Conservation (phyloP, 345 rosid species). For the Geranium brycei region DNA sequence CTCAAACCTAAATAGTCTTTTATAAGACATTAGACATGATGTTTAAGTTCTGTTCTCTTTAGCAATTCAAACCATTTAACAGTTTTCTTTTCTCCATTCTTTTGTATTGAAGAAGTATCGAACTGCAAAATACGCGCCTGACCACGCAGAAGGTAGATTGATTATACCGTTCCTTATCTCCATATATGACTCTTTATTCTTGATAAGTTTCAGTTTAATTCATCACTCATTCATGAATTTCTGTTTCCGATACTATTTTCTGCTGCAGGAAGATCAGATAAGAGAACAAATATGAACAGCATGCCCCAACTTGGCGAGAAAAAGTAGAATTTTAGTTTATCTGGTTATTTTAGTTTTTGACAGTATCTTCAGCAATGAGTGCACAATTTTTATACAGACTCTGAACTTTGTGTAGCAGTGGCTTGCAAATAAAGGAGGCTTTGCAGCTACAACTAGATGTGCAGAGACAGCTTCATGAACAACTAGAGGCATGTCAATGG, state of each 20-base stretch:
- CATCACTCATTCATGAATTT: no score
- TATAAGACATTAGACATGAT: no score
- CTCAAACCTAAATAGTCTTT: no score
- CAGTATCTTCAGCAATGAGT: not conserved
- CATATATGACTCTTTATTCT: no score
- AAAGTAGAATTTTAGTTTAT: constrained; percentile 26
- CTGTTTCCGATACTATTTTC: not conserved
- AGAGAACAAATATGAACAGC: constrained; percentile 25
- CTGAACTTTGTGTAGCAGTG: constrained; percentile 25
- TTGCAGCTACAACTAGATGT: constrained; percentile 70
- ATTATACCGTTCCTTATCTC: not conserved
- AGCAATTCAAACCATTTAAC: not conserved
- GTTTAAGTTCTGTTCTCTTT: no score
- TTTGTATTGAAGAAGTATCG: constrained; percentile 52
- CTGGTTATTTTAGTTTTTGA: no score
- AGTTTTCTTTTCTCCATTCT: not conserved
- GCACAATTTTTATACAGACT: not conserved
- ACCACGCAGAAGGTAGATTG: constrained; percentile 47
- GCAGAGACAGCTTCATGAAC: constrained; percentile 87
- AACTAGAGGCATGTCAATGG: constrained; percentile 50
- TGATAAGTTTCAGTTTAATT: no score
- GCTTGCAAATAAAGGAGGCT: constrained; percentile 66
- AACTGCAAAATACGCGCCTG: constrained; percentile 69
- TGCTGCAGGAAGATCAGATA: constrained; percentile 48
- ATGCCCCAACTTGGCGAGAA: constrained; percentile 32